Evolutionary conservation across 1,284 basidiomycete genomes (phyloP), one percentile per base, ranked within the genome.

Genomic region (Trichosporon sp.): DNA sequence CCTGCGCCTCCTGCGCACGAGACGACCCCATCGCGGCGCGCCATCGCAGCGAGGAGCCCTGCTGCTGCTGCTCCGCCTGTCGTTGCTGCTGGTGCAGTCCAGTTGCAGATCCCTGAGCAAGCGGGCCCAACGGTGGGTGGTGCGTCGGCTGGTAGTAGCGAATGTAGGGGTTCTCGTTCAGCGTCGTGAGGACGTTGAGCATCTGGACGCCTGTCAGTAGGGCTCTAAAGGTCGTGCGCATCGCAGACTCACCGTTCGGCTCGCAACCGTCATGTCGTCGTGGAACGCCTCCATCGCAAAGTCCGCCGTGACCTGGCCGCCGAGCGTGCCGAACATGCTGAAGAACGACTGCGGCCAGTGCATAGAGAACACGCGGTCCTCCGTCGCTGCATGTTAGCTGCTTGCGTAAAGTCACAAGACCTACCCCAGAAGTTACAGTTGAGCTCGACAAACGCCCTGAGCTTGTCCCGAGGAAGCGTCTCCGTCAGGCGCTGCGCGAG

Each of bases 91-190:
- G 76, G 16, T 63, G 59, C 32, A 63, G 31, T 7, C 31, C 31
- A 1, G 31, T 35, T 14, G 59, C n/a, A 10, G 14, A 7, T 4
- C 32, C 32, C n/a, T 14, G 31, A 0, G 90, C 89, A 56, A 96
- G 88, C 0, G 96, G 90, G 1, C 97, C 96, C 16, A 99, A 87
- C 0, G 95, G 94, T 1, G 88, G 87, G 79, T 97, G 93, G 77
- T 92, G 89, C 10, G 88, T 85, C 2, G 96, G 94, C 69, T 92
- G 86, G 83, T 98, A 98, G 85, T 98, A 99, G 31, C 97, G 91
- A 76, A 99, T 92, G 80, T 90, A 91, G 0, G 97, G 97, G 78
- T 91, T 94, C 82, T 99, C 97, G 80, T 95, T 92, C 66, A 99
- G 85, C 0, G 93, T 90, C 31, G 98, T 91, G 82, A 96, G 94